These are phyloP conservation scores for Trichophyton simii DNA, from an alignment of 2,329 filamentous ascomycete genomes.

Conservation along the genomic window DNA sequence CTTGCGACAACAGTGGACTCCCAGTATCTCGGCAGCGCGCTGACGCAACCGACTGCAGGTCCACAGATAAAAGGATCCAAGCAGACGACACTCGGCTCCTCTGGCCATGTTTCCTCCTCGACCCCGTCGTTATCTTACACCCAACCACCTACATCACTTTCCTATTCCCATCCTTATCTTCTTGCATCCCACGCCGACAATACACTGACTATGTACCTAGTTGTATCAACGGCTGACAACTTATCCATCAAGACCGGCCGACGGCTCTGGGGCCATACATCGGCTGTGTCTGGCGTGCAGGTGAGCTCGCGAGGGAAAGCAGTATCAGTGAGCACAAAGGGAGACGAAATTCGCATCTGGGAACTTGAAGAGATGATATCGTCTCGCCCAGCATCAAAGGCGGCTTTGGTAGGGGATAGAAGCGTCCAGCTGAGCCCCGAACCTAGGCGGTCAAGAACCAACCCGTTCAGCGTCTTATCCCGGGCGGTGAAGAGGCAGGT, in stretches of 20 bases:
- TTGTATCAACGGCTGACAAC: conserved; percentile 54
- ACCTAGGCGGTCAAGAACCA: neutral
- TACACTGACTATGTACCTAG: conserved; percentile 69
- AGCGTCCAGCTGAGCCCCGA: conserved; percentile 44
- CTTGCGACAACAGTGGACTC: conserved; percentile 30
- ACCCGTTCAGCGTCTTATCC: neutral
- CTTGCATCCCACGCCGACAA: conserved; percentile 77
- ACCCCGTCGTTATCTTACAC: conserved; percentile 5
- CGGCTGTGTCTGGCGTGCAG: conserved; percentile 72
- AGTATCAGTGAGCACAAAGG: conserved; percentile 73
- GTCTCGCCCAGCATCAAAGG: conserved; percentile 32
- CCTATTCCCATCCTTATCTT: conserved; percentile 73
- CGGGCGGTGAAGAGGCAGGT: neutral
- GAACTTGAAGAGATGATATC: conserved; percentile 63
- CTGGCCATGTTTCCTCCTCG: neutral
- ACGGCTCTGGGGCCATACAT: conserved; percentile 82
- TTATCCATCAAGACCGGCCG: conserved; percentile 61
- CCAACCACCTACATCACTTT: conserved; percentile 49
- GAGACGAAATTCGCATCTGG: conserved; percentile 73
- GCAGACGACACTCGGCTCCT: neutral
- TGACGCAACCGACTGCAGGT: neutral
- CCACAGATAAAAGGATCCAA: neutral
- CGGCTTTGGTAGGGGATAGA: conserved; percentile 34
- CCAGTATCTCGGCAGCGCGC: conserved; percentile 22
- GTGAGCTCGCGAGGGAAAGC: conserved; percentile 77